A percentile compares a stretch with the other conserved stretches of the same genome.
Conservation (phyloP, 768 basidiomycete genomes). For the Rhodotorula sphaerocarpa region DNA sequence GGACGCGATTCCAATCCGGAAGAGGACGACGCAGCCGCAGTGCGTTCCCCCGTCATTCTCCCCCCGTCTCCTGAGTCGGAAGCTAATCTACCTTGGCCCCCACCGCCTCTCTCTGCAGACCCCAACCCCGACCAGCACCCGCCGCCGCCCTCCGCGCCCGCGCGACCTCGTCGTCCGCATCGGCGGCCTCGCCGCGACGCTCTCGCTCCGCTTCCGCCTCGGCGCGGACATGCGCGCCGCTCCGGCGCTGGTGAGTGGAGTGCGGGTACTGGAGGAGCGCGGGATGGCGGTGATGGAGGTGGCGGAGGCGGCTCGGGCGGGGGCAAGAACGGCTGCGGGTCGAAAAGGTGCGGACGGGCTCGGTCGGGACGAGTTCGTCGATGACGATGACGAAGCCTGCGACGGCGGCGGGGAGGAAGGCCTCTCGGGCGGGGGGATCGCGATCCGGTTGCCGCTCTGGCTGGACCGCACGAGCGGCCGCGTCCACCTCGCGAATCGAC, state of each 20-base stretch:
- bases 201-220: neutral
- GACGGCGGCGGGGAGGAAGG: no score
- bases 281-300: neutral
- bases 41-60: no score
- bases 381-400: neutral
- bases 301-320: neutral
- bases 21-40: no score
- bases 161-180: constrained; percentile 3
- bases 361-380: neutral
- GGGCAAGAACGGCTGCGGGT: neutral
- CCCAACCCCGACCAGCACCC: no score
- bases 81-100: no score
- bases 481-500: neutral
- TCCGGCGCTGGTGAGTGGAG: neutral
- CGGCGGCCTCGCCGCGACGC: neutral
- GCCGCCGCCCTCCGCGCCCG: neutral
- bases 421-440: neutral
- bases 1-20: no score
- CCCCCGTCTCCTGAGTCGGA: no score
- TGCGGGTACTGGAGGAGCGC: neutral
- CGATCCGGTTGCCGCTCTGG: constrained; percentile 3
- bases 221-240: neutral
- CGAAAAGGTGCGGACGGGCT: neutral
- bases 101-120: no score
- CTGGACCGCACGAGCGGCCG: neutral